A percentile compares a stretch with the other conserved stretches of the same genome.
These are phyloP conservation scores for Torulaspora indica DNA, from an alignment of 805 yeast genomes.

Conservation along the genomic window DNA sequence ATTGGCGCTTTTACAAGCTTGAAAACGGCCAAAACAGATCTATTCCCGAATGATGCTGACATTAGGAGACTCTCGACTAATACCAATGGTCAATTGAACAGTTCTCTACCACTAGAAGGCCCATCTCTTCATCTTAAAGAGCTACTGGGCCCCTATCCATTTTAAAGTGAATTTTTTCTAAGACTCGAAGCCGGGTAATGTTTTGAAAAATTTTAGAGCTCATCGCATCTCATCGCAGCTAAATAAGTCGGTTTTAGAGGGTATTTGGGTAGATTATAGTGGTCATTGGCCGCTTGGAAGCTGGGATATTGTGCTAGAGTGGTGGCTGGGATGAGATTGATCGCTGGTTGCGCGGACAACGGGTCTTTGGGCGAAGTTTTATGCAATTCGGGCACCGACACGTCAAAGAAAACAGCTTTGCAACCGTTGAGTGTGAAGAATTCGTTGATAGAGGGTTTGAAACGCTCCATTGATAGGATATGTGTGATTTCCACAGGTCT, in stretches of 20 bases:
- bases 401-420: constrained; percentile 60
- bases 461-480: constrained; percentile 39
- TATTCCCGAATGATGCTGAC: constrained; percentile 20
- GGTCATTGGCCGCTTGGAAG: background rate
- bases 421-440: constrained; percentile 57
- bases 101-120: background rate
- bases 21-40: constrained; percentile 38
- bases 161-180: background rate
- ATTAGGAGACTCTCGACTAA: constrained; percentile 37
- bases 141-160: constrained; percentile 2
- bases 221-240: constrained; percentile 14
- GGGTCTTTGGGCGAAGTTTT: constrained; percentile 62
- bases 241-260: background rate
- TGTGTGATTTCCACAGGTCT: constrained; percentile 35
- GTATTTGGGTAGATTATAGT: background rate
- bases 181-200: constrained; percentile 1
- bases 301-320: background rate
- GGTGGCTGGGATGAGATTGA: constrained; percentile 46
- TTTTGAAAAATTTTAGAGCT: constrained; percentile 15
- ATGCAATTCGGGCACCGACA: constrained; percentile 69
- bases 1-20: constrained; percentile 80
- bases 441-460: constrained; percentile 41
- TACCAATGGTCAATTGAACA: constrained; percentile 3
- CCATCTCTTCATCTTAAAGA: background rate
- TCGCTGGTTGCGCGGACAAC: constrained; percentile 62